Base-by-base conservation (phyloP, 2,329 filamentous ascomycete species). In the Aspergillus fructus region DNA sequence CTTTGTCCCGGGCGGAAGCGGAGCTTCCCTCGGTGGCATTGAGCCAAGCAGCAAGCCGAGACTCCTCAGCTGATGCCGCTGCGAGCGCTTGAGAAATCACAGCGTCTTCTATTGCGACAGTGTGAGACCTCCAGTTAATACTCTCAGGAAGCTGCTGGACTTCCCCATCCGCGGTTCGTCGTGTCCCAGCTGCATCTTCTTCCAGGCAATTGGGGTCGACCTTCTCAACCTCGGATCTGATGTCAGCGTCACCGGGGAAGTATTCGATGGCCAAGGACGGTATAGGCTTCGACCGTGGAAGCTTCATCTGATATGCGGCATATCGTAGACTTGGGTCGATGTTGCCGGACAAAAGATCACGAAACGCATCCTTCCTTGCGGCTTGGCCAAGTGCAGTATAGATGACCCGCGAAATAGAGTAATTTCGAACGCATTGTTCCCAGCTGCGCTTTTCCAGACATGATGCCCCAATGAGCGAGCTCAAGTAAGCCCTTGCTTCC, bases 261-360 rank as follows among this genome's bases (percentile, higher is more conserved):
- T 88, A 87, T 63, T 89, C 88, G 65, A 87, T 87, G 2, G 91
- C 89, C 62, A 97, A 89, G 7, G 86, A 84, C 0, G 89, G 83
- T 49, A 96, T 88, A 3, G 93, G 88, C 53, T 92, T 85, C 2
- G 92, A 96, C 43, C 94, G 87, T 0, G 93, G 90, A 33, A 96
- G 85, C 71, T 93, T 89, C 71, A 92, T 83, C 74, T 96, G 92
- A 73, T 97, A 97, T 17, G 94, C 92, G 37, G 93, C 93, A 73
- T 96, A 97, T 62, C 93, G 88, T 67, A 99, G 90, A 61, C 92
- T 96, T 2, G 93, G 93, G 71, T 99, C 94, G 60, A 96, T 88
- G 4, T 90, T 96, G 66, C 90, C 88, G 48, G 89, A 86, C 56
- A 99, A 79, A 23, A 97, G 82, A 60, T 97, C 93, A 70, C 90